phyloP scores from a whole-genome alignment of 257 asterid genomes.

The Solanum lignicaule region DNA sequence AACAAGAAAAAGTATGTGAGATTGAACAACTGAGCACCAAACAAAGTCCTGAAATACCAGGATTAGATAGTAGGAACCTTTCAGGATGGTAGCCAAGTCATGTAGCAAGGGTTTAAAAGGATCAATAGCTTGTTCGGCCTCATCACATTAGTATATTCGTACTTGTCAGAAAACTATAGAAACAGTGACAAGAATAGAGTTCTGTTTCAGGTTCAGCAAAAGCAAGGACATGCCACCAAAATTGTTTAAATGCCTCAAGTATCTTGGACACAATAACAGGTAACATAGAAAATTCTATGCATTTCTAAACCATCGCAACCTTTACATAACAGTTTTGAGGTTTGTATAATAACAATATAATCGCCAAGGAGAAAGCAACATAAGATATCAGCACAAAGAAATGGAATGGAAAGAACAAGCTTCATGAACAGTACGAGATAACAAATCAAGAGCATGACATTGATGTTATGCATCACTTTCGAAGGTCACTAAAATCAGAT shows the following conservation, averaged over 20 bases:
- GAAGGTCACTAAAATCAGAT: not conserved
- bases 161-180: not conserved
- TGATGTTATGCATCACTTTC: not conserved
- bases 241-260: not conserved
- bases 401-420: not conserved
- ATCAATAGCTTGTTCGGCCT: not conserved
- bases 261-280: not conserved
- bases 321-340: not conserved
- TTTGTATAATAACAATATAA: not conserved
- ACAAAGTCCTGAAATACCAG: not conserved
- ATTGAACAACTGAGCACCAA: not conserved
- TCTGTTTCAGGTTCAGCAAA: not conserved
- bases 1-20: not conserved
- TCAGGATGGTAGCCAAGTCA: not conserved
- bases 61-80: not conserved
- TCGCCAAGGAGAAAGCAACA: not conserved
- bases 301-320: not conserved
- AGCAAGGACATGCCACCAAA: not conserved
- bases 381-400: not conserved
- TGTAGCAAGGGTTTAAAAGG: not conserved
- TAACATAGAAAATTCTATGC: not conserved
- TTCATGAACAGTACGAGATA: not conserved
- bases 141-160: not conserved
- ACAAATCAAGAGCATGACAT: not conserved
- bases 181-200: not conserved